Percentiles rank a stretch among this genome's conserved stretches.
phyloP scores from a whole-genome alignment of 768 basidiomycete species.

The Auricularia auricula-judae region DNA sequence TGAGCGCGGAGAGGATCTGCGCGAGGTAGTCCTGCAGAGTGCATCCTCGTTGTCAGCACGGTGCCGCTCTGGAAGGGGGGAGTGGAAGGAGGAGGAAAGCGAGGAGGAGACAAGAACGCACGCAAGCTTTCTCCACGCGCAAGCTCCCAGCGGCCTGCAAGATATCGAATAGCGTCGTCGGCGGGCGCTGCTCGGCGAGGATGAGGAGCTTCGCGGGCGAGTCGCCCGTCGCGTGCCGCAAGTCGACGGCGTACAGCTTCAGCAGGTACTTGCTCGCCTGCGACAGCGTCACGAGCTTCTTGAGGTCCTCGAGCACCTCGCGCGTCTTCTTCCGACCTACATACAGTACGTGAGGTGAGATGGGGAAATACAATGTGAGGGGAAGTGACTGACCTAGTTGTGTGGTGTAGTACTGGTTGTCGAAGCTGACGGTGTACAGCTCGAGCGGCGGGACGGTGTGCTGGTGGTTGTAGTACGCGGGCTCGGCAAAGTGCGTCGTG shows the following conservation, averaged over 20 bases:
- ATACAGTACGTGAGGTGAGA: neutral
- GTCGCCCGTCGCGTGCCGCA: conserved; percentile 38
- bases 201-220: conserved; percentile 47
- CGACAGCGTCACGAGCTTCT: conserved; percentile 40
- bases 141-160: conserved; percentile 68
- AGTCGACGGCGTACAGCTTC: conserved; percentile 55
- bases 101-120: conserved; percentile 21
- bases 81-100: neutral
- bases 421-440: conserved; percentile 54
- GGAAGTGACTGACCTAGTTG: conserved; percentile 37
- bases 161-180: conserved; percentile 57
- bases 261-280: conserved; percentile 51
- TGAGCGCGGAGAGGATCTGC: conserved; percentile 62
- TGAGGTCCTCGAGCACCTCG: conserved; percentile 57
- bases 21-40: conserved; percentile 55
- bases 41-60: neutral
- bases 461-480: conserved; percentile 54
- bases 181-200: conserved; percentile 60
- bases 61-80: neutral
- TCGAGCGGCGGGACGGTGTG: conserved; percentile 49
- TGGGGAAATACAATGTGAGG: too few relatives aligned
- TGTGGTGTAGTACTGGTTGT: conserved; percentile 55
- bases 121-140: conserved; percentile 59
- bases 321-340: conserved; percentile 55
- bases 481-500: conserved; percentile 61